phyloP scores from a whole-genome alignment of 495 filamentous ascomycete genomes.

The Aspergillus sclerotiicarbonarius region DNA sequence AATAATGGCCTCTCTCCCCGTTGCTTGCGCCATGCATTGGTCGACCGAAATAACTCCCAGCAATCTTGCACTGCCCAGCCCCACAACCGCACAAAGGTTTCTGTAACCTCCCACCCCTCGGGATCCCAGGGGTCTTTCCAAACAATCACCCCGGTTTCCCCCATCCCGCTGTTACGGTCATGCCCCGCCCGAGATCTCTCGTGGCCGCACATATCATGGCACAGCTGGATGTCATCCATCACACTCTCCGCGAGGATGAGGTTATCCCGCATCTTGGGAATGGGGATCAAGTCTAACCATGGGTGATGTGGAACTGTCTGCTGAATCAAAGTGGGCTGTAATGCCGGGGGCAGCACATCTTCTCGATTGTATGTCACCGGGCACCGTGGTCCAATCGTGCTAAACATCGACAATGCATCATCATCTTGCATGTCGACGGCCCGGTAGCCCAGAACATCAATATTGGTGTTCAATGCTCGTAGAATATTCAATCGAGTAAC shows the following conservation, averaged over 20 bases:
- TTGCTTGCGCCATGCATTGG: not conserved
- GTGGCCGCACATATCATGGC: conserved; percentile 3
- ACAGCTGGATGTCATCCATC: not conserved
- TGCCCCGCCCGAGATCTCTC: not conserved
- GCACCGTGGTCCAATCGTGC: not conserved
- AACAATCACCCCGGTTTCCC: conserved; percentile 9
- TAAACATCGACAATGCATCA: conserved; percentile 1
- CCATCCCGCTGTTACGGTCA: not conserved
- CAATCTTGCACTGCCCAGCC: conserved; percentile 6
- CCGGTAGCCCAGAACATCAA: conserved; percentile 2
- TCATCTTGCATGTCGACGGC: conserved; percentile 3
- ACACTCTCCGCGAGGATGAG: not conserved
- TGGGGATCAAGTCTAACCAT: conserved; percentile 7
- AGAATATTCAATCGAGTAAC: conserved; percentile 10
- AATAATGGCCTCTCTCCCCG: not conserved
- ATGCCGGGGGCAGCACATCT: not conserved
- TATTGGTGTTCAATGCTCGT: conserved; percentile 4
- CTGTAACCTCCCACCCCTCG: conserved; percentile 11
- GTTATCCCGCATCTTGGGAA: conserved; percentile 8
- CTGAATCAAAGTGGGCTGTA: conserved; percentile 1
- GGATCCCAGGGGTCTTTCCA: conserved; percentile 13
- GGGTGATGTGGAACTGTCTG: conserved; percentile 3
- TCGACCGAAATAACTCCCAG: not conserved
- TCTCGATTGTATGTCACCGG: not conserved
- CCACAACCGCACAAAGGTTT: conserved; percentile 6